Conservation (phyloP, 257 asterid species). For the Salvia hispanica region DNA sequence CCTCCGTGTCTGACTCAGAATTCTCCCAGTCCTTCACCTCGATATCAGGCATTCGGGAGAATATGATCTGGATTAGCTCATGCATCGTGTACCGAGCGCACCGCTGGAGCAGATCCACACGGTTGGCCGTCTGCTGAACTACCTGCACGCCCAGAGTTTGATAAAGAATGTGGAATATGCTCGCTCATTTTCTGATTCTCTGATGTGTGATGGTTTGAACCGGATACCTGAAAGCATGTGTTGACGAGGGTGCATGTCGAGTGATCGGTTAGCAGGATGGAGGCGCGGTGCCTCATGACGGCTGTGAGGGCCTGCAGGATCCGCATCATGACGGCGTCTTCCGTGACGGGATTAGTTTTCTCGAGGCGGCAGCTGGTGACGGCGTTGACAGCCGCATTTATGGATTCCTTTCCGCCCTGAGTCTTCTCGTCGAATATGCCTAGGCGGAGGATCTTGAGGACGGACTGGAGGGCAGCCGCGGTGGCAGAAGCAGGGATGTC, state of each 20-base stretch:
- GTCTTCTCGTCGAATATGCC: slow-evolving; percentile 66
- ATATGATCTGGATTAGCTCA: slow-evolving; percentile 76
- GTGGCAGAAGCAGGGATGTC: slow-evolving; percentile 86
- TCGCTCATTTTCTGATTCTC: too few species aligned
- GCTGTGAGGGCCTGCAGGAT: slow-evolving; percentile 67
- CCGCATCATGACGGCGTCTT: slow-evolving; percentile 84
- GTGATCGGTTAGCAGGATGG: slow-evolving; percentile 69
- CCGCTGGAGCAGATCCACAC: slow-evolving; percentile 80
- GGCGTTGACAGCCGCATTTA: slow-evolving; percentile 56
- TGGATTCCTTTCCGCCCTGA: slow-evolving; percentile 60
- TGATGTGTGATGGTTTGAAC: too few species aligned
- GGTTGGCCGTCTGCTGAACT: slow-evolving; percentile 71
- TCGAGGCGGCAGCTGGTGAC: slow-evolving; percentile 73
- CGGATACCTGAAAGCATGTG: slow-evolving; percentile 70
- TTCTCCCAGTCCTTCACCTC: slow-evolving; percentile 81
- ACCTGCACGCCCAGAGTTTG: slow-evolving; percentile 1
- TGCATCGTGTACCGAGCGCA: slow-evolving; percentile 85
- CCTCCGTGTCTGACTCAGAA: slow-evolving; percentile 87
- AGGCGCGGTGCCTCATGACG: slow-evolving; percentile 69
- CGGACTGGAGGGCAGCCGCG: slow-evolving; percentile 69
- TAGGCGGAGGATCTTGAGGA: slow-evolving; percentile 70
- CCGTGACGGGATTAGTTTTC: slow-evolving; percentile 66
- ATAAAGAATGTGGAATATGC: too few species aligned
- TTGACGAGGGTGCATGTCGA: slow-evolving; percentile 79
- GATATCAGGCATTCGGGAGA: slow-evolving; percentile 66